Evolutionary conservation across 768 basidiomycete species (phyloP), one percentile per base, ranked within the genome.

Genomic region (Termitomyces heimii): DNA sequence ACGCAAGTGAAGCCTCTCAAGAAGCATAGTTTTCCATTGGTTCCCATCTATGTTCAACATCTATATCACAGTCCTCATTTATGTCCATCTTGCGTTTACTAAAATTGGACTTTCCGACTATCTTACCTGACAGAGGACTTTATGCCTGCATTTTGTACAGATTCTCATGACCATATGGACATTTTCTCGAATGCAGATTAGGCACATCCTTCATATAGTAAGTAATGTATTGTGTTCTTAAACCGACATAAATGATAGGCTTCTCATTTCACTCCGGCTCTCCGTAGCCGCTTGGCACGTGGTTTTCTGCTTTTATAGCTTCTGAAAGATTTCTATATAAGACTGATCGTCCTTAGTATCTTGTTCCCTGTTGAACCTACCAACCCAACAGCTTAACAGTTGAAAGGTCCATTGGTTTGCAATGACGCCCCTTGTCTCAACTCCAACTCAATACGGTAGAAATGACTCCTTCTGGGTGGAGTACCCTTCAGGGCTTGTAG

Each of bases 391-490:
- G 54, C 67, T 74, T 74, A 70, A 76, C 60, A 71, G 72, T 10
- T 76, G n/a, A 73, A 14, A 76, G 76, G 53, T 68, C 70, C 35
- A 50, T 55, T 42, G 39, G 37, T 32, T 39, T 54, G 75, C 73
- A 55, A 81, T 82, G 78, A 66, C 72, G 49, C 65, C 82, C 18
- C 71, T 57, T 37, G 77, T 85, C 49, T 61, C 71, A 12, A 57
- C 65, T 34, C 70, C 82, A 16, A 74, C 70, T 4, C 77, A 84
- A 67, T 85, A 82, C 61, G 86, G 85, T 32, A 79, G 77, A 63
- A 70, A 74, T 26, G 68, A 71, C 4, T 76, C 74, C 13, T 87
- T 84, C 68, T 87, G 85, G 86, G 81, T 84, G 28, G 86, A 88
- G 67, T 87, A 85, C 64, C 83, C 85, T 13, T 76, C 77, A 9